Conservation (phyloP, 2,329 filamentous ascomycete genomes). For the Colletotrichum tanaceti region DNA sequence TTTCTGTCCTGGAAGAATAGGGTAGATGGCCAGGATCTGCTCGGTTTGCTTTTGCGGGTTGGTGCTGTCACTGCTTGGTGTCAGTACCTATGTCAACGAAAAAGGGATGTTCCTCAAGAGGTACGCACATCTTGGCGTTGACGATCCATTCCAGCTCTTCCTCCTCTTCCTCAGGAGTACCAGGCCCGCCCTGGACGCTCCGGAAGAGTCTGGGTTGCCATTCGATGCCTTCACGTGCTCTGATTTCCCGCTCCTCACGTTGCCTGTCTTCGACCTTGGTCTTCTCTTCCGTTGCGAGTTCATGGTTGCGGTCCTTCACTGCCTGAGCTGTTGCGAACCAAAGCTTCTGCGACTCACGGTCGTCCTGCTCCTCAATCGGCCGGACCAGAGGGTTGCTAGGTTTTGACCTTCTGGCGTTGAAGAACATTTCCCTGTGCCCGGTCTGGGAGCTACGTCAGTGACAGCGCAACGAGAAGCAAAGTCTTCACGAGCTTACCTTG, state of each 20-base stretch:
- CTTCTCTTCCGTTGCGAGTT: conserved; percentile 92
- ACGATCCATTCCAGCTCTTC: conserved; percentile 97
- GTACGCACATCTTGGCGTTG: conserved; percentile 81
- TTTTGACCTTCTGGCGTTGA: conserved; percentile 84
- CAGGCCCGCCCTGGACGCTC: conserved; percentile 75
- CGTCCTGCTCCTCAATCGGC: conserved; percentile 86
- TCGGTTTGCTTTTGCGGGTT: conserved; percentile 77
- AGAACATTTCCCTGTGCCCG: conserved; percentile 88
- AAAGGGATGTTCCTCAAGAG: not conserved
- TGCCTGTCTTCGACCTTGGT: conserved; percentile 95
- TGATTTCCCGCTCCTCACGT: conserved; percentile 84
- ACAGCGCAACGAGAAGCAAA: not conserved
- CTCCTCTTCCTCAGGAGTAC: conserved; percentile 80
- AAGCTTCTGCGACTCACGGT: conserved; percentile 88
- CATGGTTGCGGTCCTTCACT: conserved; percentile 86
- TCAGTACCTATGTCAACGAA: not conserved
- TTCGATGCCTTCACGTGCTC: conserved; percentile 81
- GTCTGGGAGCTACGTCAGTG: conserved; percentile 66
- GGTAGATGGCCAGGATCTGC: conserved; percentile 88
- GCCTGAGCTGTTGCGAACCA: conserved; percentile 87
- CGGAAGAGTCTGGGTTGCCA: conserved; percentile 93
- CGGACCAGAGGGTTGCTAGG: conserved; percentile 79
- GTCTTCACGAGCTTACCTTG: conserved; percentile 63
- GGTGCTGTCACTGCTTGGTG: conserved; percentile 65
- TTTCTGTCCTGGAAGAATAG: conserved; percentile 83